Percentiles rank a stretch among this genome's conserved stretches.
These are phyloP conservation scores for Bryoglossum gracile DNA, from an alignment of 495 filamentous ascomycete genomes.

Conservation along the genomic window DNA sequence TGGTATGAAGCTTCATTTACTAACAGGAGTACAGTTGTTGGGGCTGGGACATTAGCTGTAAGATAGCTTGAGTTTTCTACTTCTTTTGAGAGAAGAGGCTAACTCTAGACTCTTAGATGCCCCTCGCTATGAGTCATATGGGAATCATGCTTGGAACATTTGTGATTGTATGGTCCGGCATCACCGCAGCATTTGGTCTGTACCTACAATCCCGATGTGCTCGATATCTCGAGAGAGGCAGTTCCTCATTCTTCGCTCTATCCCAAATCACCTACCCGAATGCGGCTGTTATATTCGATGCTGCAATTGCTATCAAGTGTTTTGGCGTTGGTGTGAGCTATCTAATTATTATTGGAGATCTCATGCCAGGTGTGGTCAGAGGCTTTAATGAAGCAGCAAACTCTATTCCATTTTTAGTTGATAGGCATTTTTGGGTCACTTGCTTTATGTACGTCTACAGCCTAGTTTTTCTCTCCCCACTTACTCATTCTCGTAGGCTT, in stretches of 20 bases:
- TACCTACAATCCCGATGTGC: slow-evolving; percentile 93
- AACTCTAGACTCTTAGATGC: slow-evolving; percentile 86
- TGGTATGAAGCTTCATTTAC: too few relatives aligned
- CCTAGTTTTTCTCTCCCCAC: neutral
- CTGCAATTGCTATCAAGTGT: slow-evolving; percentile 94
- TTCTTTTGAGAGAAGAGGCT: too few relatives aligned
- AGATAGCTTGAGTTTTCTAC: too few relatives aligned
- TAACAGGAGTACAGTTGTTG: slow-evolving; percentile 59
- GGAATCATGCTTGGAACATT: slow-evolving; percentile 74
- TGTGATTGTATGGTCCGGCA: slow-evolving; percentile 84
- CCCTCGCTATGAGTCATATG: slow-evolving; percentile 85
- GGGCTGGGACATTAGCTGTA: slow-evolving; percentile 75
- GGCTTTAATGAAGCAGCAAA: slow-evolving; percentile 59
- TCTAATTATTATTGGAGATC: slow-evolving; percentile 94
- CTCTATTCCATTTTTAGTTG: slow-evolving; percentile 61
- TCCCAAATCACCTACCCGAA: slow-evolving; percentile 96
- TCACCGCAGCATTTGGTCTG: slow-evolving; percentile 83
- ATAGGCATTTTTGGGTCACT: slow-evolving; percentile 97
- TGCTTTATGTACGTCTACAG: slow-evolving; percentile 68
- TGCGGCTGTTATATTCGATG: slow-evolving; percentile 91
- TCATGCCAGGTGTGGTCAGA: slow-evolving; percentile 90
- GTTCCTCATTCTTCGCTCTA: slow-evolving; percentile 77
- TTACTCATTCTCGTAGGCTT: slow-evolving; percentile 47
- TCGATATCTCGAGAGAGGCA: slow-evolving; percentile 80
- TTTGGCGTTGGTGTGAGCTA: slow-evolving; percentile 97